Evolutionary conservation across 352 stramenopile genomes (phyloP).

Genomic region (Phytophthora tubulina): DNA sequence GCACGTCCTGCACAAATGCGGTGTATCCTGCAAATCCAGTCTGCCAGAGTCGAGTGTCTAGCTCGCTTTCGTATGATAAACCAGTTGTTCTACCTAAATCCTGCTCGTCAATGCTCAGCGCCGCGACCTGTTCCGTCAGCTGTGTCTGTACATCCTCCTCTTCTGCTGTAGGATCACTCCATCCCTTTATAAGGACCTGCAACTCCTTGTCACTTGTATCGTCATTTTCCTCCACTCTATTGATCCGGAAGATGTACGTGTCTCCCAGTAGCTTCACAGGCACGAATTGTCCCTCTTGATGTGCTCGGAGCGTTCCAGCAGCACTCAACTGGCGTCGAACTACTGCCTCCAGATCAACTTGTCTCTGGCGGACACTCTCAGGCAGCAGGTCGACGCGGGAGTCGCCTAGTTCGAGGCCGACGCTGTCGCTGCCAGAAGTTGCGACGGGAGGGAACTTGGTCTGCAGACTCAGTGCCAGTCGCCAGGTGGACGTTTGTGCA

Average conservation of each 20-base stretch:
- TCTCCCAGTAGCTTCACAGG: slow-evolving; percentile 59
- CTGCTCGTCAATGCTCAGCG: slow-evolving; percentile 31
- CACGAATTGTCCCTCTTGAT: slow-evolving; percentile 41
- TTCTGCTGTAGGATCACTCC: slow-evolving; percentile 21
- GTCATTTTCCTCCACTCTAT: slow-evolving; percentile 14
- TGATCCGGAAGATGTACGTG: slow-evolving; percentile 61
- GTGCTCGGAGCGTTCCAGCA: slow-evolving; percentile 25
- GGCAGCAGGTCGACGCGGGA: slow-evolving; percentile 44
- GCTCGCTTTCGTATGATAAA: slow-evolving; percentile 28
- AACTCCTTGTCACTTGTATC: slow-evolving; percentile 4
- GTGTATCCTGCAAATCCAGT: slow-evolving; percentile 66
- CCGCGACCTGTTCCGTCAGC: slow-evolving; percentile 30
- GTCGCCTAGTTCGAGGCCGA: not conserved
- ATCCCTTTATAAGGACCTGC: slow-evolving; percentile 29
- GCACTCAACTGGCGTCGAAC: slow-evolving; percentile 50
- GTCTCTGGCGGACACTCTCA: slow-evolving; percentile 49
- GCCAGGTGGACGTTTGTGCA: slow-evolving; percentile 8
- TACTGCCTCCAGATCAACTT: slow-evolving; percentile 45
- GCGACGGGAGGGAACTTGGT: slow-evolving; percentile 43
- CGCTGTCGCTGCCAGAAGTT: slow-evolving; percentile 8
- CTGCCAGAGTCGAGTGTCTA: slow-evolving; percentile 41
- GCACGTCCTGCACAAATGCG: slow-evolving; percentile 54
- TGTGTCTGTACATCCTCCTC: slow-evolving; percentile 3
- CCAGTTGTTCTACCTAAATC: not conserved
- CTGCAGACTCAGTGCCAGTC: slow-evolving; percentile 45